Evolutionary conservation across 129 eudicot genomes (phyloP).

Genomic region (Flaveria ramosissima): DNA sequence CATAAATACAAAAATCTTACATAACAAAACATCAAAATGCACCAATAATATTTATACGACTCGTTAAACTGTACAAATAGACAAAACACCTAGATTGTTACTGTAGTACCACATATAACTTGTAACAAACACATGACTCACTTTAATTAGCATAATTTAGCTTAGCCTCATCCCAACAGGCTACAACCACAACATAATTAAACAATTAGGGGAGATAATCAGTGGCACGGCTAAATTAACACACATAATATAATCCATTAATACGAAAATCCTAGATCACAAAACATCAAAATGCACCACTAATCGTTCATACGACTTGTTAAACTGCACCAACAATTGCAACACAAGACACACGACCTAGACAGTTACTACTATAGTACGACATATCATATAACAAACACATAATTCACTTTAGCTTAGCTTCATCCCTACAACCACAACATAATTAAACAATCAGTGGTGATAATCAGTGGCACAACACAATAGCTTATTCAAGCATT

Average conservation of each 20-base stretch:
- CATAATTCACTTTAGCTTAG: conserved; percentile 7
- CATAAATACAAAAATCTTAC: too few species aligned
- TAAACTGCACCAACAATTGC: conserved; percentile 23
- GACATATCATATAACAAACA: conserved; percentile 37
- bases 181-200: too few species aligned
- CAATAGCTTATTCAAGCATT: conserved; percentile 29
- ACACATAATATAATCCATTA: conserved; percentile 19
- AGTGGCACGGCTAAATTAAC: neutral
- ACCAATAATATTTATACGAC: too few species aligned
- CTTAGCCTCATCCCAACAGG: too few species aligned
- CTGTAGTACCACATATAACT: too few species aligned
- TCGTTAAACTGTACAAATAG: too few species aligned
- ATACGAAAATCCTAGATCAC: conserved; percentile 28
- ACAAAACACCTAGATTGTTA: too few species aligned
- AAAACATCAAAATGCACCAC: conserved; percentile 36
- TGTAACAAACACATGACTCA: too few species aligned
- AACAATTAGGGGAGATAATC: too few species aligned
- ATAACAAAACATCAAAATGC: too few species aligned
- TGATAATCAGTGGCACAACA: conserved; percentile 42
- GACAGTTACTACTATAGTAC: conserved; percentile 32
- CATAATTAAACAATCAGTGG: conserved; percentile 31
- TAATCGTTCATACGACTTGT: conserved; percentile 14
- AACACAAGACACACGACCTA: conserved; percentile 28
- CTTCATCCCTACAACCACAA: conserved; percentile 37
- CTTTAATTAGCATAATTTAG: too few species aligned